Conservation (phyloP, 352 stramenopile species). For the Nothophytophthora sp. region DNA sequence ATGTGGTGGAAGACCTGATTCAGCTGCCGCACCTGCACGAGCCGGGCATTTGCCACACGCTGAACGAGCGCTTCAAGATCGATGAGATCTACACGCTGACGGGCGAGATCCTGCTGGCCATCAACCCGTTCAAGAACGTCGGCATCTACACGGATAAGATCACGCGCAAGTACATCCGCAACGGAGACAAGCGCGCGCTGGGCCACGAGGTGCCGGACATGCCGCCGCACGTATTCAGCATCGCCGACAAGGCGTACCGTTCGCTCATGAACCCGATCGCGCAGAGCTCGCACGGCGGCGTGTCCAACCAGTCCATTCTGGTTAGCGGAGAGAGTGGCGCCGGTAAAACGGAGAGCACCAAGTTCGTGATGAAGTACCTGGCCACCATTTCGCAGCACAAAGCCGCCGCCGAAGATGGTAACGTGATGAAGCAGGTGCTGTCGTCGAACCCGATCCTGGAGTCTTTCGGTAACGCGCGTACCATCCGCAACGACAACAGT, state of each 20-base stretch:
- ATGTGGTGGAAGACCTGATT: constrained; percentile 93
- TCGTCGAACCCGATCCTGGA: constrained; percentile 99
- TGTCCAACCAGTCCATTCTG: constrained; percentile 91
- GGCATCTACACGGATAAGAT: constrained; percentile 88
- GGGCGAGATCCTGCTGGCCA: constrained; percentile 82
- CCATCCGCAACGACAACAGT: constrained; percentile 97
- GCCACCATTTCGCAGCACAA: constrained; percentile 86
- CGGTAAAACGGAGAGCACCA: constrained; percentile 97
- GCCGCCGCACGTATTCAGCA: constrained; percentile 91
- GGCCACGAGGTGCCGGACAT: constrained; percentile 72
- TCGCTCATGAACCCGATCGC: constrained; percentile 68
- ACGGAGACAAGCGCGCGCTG: constrained; percentile 71
- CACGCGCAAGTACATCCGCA: constrained; percentile 86
- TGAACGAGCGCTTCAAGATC: constrained; percentile 91
- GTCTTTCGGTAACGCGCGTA: constrained; percentile 98
- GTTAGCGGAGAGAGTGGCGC: constrained; percentile 93
- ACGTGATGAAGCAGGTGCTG: constrained; percentile 93
- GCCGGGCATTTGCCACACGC: constrained; percentile 92
- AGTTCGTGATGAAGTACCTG: constrained; percentile 96
- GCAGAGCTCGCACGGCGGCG: constrained; percentile 23
- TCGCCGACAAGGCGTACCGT: constrained; percentile 90
- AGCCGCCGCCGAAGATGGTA: constrained; percentile 48
- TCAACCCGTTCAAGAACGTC: constrained; percentile 89
- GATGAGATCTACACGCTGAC: constrained; percentile 95
- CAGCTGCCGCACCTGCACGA: constrained; percentile 94